Percentiles rank a stretch among this genome's conserved stretches.
Conservation (phyloP, 495 filamentous ascomycete genomes). For the Lasiosphaeris hirsuta region DNA sequence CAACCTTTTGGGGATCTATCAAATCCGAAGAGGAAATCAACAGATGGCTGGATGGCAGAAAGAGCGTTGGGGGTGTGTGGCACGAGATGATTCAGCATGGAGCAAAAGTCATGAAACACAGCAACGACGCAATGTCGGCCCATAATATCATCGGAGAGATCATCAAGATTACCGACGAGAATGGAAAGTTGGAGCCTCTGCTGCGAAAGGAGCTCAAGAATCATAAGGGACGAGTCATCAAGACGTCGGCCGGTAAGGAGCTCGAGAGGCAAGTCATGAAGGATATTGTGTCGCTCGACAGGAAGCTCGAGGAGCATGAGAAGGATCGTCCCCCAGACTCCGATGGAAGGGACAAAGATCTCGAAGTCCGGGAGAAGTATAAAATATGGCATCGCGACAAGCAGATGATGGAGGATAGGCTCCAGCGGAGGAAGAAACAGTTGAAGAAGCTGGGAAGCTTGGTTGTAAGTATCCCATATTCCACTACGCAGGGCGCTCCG, state of each 20-base stretch:
- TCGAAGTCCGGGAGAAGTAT: too few species aligned
- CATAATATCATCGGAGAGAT: conserved; percentile 9
- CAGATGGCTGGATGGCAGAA: conserved; percentile 27
- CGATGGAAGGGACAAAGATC: too few species aligned
- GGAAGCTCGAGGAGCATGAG: too few species aligned
- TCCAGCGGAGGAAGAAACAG: too few species aligned
- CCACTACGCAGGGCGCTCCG: too few species aligned
- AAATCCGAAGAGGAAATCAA: background rate
- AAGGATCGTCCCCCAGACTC: too few species aligned
- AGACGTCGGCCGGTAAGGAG: conserved; percentile 9
- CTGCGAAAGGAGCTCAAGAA: conserved; percentile 1
- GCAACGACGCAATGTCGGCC: conserved; percentile 22
- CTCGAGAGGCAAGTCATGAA: too few species aligned
- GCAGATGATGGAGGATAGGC: too few species aligned
- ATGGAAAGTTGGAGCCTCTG: conserved; percentile 3
- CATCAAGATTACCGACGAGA: background rate
- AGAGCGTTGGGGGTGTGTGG: conserved; percentile 31
- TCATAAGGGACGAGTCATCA: background rate
- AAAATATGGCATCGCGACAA: too few species aligned
- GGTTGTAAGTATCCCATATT: too few species aligned
- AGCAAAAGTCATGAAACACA: conserved; percentile 15
- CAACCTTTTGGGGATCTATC: conserved; percentile 41
- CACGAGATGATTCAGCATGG: conserved; percentile 28
- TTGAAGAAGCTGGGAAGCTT: too few species aligned
- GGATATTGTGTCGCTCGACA: too few species aligned